phyloP scores from a whole-genome alignment of 2,329 filamentous ascomycete species.

The Fusarium palustre region DNA sequence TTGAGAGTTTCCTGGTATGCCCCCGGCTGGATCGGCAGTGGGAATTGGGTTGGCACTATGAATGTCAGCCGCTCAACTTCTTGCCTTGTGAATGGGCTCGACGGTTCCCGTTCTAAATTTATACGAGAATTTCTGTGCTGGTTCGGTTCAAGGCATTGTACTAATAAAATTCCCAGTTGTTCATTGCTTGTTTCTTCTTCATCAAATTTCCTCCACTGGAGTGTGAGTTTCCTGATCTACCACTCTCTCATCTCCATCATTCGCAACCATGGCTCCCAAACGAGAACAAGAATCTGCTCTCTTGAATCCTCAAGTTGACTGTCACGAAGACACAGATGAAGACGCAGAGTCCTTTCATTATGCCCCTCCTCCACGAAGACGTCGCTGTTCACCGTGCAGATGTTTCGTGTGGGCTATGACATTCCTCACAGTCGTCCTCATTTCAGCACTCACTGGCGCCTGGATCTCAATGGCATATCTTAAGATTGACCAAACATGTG shows the following conservation, averaged over 20 bases:
- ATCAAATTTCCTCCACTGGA: neutral
- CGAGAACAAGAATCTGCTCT: slow-evolving; percentile 39
- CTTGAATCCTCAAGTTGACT: slow-evolving; percentile 28
- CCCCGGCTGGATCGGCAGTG: slow-evolving; percentile 14
- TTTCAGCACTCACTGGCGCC: slow-evolving; percentile 36
- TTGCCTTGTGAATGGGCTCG: slow-evolving; percentile 10
- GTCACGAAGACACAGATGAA: slow-evolving; percentile 34
- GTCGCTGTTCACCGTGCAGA: slow-evolving; percentile 29
- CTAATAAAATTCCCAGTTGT: neutral
- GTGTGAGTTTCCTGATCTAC: neutral
- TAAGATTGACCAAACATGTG: slow-evolving; percentile 42
- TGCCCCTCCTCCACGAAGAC: slow-evolving; percentile 16
- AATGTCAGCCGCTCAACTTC: slow-evolving; percentile 17
- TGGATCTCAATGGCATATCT: slow-evolving; percentile 40
- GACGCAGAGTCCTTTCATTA: slow-evolving; percentile 37
- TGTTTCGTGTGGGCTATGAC: slow-evolving; percentile 25
- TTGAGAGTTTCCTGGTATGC: slow-evolving; percentile 17
- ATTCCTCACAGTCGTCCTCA: slow-evolving; percentile 16
- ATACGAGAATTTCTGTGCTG: neutral
- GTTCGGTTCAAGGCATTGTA: neutral
- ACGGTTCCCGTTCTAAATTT: slow-evolving; percentile 20
- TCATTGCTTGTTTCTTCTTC: neutral
- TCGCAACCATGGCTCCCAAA: slow-evolving; percentile 36
- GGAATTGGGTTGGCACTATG: slow-evolving; percentile 18
- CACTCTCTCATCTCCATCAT: neutral